Percentiles rank a stretch among this genome's conserved stretches.
Evolutionary conservation across 2,329 filamentous ascomycete genomes (phyloP).

Genomic region (Pseudopyrenochaeta lycopersici): DNA sequence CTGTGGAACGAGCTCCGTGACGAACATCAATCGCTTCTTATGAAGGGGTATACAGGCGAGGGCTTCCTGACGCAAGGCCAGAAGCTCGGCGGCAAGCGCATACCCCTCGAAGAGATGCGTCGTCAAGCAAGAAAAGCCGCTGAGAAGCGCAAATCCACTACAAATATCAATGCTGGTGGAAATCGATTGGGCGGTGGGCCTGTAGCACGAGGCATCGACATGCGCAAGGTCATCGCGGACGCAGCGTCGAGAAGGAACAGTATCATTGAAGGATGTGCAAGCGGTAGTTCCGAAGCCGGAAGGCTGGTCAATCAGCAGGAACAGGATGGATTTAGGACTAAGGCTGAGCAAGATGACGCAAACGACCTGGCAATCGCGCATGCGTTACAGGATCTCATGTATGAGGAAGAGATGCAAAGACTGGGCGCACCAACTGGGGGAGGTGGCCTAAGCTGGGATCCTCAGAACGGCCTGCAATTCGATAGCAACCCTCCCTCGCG

Average conservation of each 20-base stretch:
- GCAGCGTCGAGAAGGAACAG: conserved; percentile 73
- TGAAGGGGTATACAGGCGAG: conserved; percentile 90
- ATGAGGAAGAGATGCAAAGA: conserved; percentile 72
- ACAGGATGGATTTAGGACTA: conserved; percentile 77
- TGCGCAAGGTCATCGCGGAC: conserved; percentile 75
- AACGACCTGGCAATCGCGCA: conserved; percentile 88
- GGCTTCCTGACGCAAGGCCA: conserved; percentile 82
- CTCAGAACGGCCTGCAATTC: conserved; percentile 46
- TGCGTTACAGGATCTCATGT: conserved; percentile 84
- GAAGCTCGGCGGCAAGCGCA: conserved; percentile 69
- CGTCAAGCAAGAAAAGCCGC: conserved; percentile 77
- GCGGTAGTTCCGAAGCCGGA: conserved; percentile 71
- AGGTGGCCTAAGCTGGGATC: conserved; percentile 49
- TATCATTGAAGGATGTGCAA: conserved; percentile 78
- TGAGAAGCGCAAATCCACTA: conserved; percentile 70
- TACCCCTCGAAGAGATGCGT: conserved; percentile 74
- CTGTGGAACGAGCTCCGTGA: conserved; percentile 90
- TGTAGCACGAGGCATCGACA: conserved; percentile 68
- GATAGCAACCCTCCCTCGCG: conserved; percentile 55
- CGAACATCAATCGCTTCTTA: conserved; percentile 77
- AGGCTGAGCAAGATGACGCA: conserved; percentile 87
- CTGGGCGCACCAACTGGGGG: conserved; percentile 48
- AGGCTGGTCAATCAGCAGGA: conserved; percentile 74
- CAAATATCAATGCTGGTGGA: conserved; percentile 73
- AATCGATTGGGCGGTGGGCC: conserved; percentile 74